A percentile compares a stretch with the other conserved stretches of the same genome.
Conservation (phyloP, 441 rosid genomes). For the Codiaeum variegatum region DNA sequence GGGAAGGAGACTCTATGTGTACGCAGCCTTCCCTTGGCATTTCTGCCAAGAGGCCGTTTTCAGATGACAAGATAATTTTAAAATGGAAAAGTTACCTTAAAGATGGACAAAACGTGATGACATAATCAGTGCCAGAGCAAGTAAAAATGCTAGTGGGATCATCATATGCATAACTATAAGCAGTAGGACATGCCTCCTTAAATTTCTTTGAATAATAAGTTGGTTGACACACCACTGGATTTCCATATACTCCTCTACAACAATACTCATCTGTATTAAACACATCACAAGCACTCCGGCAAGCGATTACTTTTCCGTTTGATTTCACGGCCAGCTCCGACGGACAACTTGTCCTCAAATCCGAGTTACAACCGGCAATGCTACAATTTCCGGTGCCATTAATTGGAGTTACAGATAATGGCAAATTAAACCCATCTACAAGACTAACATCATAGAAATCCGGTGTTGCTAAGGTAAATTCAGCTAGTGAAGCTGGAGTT, state of each 20-base stretch:
- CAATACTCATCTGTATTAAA: constrained; percentile 88
- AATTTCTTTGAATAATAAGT: constrained; percentile 76
- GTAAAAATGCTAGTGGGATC: constrained; percentile 83
- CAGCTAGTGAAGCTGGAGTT: constrained; percentile 79
- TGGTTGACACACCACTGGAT: constrained; percentile 58
- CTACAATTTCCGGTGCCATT: constrained; percentile 78
- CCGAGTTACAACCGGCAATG: constrained; percentile 58
- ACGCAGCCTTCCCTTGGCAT: too few relatives aligned
- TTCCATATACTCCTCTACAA: constrained; percentile 69
- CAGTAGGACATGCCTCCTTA: constrained; percentile 79
- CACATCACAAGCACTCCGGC: constrained; percentile 94
- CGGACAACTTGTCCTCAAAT: constrained; percentile 57
- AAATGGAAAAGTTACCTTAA: neutral
- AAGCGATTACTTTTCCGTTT: constrained; percentile 60
- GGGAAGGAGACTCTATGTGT: too few relatives aligned
- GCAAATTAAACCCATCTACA: constrained; percentile 82
- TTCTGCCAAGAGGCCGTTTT: too few relatives aligned
- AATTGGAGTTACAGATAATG: constrained; percentile 54
- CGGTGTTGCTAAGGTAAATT: constrained; percentile 54
- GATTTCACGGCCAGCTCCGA: constrained; percentile 54
- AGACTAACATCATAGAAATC: constrained; percentile 90
- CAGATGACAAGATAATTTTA: neutral
- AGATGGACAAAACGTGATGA: constrained; percentile 56
- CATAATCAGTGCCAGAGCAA: constrained; percentile 71
- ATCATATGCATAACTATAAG: constrained; percentile 94